Evolutionary conservation across 305 asterid species (phyloP).

Genomic region (Fraxinus baroniana): DNA sequence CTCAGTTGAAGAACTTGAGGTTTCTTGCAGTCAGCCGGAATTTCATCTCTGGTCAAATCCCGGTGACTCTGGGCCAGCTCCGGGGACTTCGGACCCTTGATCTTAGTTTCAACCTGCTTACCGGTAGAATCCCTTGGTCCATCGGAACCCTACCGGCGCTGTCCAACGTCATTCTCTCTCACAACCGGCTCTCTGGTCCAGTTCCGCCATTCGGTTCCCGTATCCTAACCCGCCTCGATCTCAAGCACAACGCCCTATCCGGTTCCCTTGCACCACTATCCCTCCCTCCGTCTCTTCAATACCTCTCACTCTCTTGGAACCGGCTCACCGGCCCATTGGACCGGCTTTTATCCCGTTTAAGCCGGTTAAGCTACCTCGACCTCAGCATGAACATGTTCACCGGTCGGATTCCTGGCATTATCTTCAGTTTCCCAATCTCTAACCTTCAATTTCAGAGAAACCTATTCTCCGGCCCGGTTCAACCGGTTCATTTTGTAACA

Average conservation of each 20-base stretch:
- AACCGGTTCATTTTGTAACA: conserved; percentile 45
- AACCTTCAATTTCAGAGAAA: conserved; percentile 79
- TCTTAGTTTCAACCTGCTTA: conserved; percentile 71
- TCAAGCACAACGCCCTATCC: conserved; percentile 68
- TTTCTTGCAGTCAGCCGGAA: conserved; percentile 76
- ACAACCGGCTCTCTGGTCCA: conserved; percentile 67
- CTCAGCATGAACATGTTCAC: conserved; percentile 70
- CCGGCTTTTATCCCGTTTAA: conserved; percentile 40
- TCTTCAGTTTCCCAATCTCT: conserved; percentile 63
- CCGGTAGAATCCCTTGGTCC: conserved; percentile 57
- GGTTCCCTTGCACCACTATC: conserved; percentile 55
- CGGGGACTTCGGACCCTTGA: conserved; percentile 70
- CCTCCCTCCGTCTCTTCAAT: conserved; percentile 68
- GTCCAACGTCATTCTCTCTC: conserved; percentile 65
- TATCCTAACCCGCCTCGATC: conserved; percentile 69
- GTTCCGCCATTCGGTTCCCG: conserved; percentile 64
- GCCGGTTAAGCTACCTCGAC: conserved; percentile 61
- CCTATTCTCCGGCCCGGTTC: conserved; percentile 62
- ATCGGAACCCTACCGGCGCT: conserved; percentile 62
- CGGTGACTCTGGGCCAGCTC: conserved; percentile 64
- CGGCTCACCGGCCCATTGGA: conserved; percentile 69
- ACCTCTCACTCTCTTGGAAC: conserved; percentile 77
- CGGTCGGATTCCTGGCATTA: conserved; percentile 55
- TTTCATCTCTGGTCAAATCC: conserved; percentile 69
- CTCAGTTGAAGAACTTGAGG: conserved; percentile 53